Conservation (phyloP, 768 basidiomycete species). For the Termitomyces sp. region DNA sequence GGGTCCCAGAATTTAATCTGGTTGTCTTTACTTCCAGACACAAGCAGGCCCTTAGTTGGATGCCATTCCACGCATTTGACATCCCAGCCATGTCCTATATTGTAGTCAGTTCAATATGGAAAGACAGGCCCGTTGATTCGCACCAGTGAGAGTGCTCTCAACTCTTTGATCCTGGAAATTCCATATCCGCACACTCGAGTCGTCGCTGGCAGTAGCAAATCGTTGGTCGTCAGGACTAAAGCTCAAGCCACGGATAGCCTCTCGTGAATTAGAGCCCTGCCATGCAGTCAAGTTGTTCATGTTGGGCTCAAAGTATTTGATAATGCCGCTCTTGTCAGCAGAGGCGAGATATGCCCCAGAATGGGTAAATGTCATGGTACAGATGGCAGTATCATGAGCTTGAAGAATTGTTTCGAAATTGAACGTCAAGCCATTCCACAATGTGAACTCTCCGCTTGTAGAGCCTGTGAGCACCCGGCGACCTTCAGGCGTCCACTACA, state of each 20-base stretch:
- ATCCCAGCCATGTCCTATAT: conserved; percentile 94
- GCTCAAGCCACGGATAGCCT: conserved; percentile 86
- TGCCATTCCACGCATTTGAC: conserved; percentile 99
- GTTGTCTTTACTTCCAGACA: conserved; percentile 96
- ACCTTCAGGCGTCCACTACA: conserved; percentile 95
- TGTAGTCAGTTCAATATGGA: neutral
- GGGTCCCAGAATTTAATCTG: conserved; percentile 99
- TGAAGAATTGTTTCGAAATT: conserved; percentile 99
- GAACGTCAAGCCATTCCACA: conserved; percentile 99
- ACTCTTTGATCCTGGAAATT: conserved; percentile 87
- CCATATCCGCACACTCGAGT: conserved; percentile 94
- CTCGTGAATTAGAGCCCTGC: conserved; percentile 79
- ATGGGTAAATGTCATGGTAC: conserved; percentile 85
- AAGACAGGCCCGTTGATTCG: conserved; percentile 4
- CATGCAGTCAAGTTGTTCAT: conserved; percentile 98
- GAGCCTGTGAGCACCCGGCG: conserved; percentile 92
- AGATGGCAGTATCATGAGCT: conserved; percentile 94
- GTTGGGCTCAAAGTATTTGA: conserved; percentile 99
- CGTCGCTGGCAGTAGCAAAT: conserved; percentile 95
- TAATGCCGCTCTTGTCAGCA: conserved; percentile 87
- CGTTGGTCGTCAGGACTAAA: conserved; percentile 90
- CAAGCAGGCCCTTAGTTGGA: conserved; percentile 91
- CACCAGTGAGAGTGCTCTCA: conserved; percentile 83
- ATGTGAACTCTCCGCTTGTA: conserved; percentile 94
- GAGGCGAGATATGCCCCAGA: conserved; percentile 92